phyloP scores from a whole-genome alignment of 768 basidiomycete species.

The Mycena amicta region DNA sequence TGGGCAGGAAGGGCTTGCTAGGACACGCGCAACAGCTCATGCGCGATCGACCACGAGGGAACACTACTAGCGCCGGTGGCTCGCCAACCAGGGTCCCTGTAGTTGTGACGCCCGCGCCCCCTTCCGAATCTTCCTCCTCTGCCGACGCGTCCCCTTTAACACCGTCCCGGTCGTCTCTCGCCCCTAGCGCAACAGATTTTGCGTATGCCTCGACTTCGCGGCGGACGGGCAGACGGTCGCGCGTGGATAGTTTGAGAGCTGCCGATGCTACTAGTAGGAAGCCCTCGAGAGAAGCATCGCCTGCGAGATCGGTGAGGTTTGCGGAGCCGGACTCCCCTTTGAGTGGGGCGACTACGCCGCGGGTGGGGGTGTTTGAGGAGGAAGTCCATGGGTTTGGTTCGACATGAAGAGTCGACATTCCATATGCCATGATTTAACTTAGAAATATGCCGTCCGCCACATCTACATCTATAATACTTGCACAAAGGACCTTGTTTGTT shows the following conservation, averaged over 20 bases:
- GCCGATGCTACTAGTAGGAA: constrained; percentile 4
- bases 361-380: constrained; percentile 9
- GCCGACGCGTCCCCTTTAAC: background rate
- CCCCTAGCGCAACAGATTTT: constrained; percentile 11
- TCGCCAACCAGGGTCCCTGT: no score
- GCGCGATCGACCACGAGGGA: no score
- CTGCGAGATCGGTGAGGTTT: constrained; percentile 33
- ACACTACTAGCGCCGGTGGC: no score
- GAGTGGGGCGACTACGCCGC: constrained; percentile 25
- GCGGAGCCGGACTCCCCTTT: constrained; percentile 17
- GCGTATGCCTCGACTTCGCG: constrained; percentile 12
- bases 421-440: no score
- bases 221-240: constrained; percentile 16
- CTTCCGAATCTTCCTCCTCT: background rate
- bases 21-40: constrained; percentile 19
- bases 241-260: constrained; percentile 22
- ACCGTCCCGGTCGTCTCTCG: background rate
- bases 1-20: constrained; percentile 17
- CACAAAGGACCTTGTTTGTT: no score
- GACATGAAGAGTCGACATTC: no score
- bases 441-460: no score
- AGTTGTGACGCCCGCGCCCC: background rate
- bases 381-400: background rate
- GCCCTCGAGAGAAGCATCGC: constrained; percentile 29
- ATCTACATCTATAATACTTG: no score